phyloP scores from a whole-genome alignment of 2,329 filamentous ascomycete genomes.

The Monosporascus sp. region DNA sequence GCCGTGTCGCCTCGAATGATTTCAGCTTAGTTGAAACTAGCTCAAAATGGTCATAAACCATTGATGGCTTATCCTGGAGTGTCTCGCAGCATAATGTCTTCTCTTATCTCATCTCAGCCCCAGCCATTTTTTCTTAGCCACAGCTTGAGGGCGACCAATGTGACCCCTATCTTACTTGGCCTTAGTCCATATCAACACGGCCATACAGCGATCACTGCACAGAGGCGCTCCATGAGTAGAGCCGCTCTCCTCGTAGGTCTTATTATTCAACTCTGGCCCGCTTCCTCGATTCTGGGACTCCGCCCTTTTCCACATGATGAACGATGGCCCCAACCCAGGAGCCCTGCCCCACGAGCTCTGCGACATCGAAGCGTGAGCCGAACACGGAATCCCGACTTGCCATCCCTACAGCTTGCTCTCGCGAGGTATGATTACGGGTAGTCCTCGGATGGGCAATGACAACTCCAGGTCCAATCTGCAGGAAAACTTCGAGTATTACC shows the following conservation, averaged over 20 bases:
- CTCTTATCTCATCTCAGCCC: conserved; percentile 11
- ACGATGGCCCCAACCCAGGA: neutral
- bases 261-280: too few species aligned
- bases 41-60: neutral
- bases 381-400: too few species aligned
- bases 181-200: neutral
- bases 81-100: neutral
- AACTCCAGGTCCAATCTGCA: too few species aligned
- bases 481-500: too few species aligned
- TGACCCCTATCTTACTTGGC: neutral
- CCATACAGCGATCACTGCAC: neutral
- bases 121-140: conserved; percentile 4
- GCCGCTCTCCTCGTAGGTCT: neutral
- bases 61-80: neutral
- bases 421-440: too few species aligned
- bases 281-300: too few species aligned
- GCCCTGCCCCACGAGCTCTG: neutral
- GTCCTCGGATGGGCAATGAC: too few species aligned
- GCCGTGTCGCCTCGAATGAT: too few species aligned
- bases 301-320: neutral
- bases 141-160: neutral
- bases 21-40: too few species aligned
- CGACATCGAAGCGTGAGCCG: neutral
- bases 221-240: neutral
- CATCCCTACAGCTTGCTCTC: too few species aligned